Conservation (phyloP, 225 moss, liverwort and hornwort species). For the Asterella californica region DNA sequence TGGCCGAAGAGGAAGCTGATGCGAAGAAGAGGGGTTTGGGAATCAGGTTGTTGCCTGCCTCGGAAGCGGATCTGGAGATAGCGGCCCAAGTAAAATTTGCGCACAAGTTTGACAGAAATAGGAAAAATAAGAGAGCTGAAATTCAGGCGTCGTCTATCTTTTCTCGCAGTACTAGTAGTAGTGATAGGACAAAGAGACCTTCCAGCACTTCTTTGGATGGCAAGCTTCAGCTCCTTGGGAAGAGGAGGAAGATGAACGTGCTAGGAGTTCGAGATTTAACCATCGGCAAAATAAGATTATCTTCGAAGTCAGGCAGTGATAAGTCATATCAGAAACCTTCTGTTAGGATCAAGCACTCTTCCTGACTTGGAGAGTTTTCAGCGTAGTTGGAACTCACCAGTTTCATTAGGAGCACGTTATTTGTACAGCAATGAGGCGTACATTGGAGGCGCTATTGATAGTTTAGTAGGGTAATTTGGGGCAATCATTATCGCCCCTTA, state of each 20-base stretch:
- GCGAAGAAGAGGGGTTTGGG: slow-evolving; percentile 73
- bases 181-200: slow-evolving; percentile 22
- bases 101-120: slow-evolving; percentile 64
- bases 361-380: not conserved
- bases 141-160: slow-evolving; percentile 89
- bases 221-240: slow-evolving; percentile 74
- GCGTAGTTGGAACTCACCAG: not conserved
- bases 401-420: not conserved
- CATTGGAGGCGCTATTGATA: not conserved
- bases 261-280: slow-evolving; percentile 62
- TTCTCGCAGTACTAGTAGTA: slow-evolving; percentile 29
- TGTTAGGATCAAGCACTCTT: slow-evolving; percentile 31
- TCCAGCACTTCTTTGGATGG: slow-evolving; percentile 20
- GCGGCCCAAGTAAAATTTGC: slow-evolving; percentile 75
- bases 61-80: slow-evolving; percentile 57
- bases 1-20: slow-evolving; percentile 75
- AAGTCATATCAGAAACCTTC: slow-evolving; percentile 19
- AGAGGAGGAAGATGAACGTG: slow-evolving; percentile 70
- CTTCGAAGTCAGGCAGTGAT: slow-evolving; percentile 28
- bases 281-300: slow-evolving; percentile 71
- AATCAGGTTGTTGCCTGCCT: slow-evolving; percentile 68
- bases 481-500: not conserved
- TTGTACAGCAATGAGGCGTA: not conserved
- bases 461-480: not conserved
- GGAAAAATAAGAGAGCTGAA: slow-evolving; percentile 73